Conservation (phyloP, 345 rosid species). For the Geranium rotundifolium region DNA sequence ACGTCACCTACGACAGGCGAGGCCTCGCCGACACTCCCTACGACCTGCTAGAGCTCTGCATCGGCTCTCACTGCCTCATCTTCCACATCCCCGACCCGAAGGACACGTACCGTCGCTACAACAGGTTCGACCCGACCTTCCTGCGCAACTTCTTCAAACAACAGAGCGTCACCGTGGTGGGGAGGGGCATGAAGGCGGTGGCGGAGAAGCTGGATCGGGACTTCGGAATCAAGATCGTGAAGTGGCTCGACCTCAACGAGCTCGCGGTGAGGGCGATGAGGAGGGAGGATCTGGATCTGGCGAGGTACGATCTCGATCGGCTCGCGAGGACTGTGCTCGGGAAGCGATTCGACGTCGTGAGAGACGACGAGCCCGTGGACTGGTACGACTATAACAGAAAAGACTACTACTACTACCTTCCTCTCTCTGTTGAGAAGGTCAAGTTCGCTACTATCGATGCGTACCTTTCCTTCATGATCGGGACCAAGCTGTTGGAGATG, state of each 20-base stretch:
- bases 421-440: too few relatives aligned
- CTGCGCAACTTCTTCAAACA: neutral
- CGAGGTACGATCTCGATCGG: neutral
- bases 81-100: neutral
- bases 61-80: conserved; percentile 6
- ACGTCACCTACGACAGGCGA: too few relatives aligned
- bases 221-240: neutral
- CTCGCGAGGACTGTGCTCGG: neutral
- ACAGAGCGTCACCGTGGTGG: neutral
- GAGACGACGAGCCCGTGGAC: neutral
- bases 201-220: neutral
- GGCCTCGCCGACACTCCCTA: neutral
- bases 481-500: too few relatives aligned
- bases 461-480: too few relatives aligned
- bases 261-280: neutral
- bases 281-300: neutral
- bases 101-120: neutral
- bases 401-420: too few relatives aligned
- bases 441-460: too few relatives aligned
- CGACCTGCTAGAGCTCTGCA: neutral
- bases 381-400: neutral
- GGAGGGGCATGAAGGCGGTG: neutral
- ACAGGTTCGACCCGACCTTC: neutral
- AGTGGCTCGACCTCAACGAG: neutral
- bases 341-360: neutral